phyloP scores from a whole-genome alignment of 306 rosid species.

The Oxytropis ochrocephala region DNA sequence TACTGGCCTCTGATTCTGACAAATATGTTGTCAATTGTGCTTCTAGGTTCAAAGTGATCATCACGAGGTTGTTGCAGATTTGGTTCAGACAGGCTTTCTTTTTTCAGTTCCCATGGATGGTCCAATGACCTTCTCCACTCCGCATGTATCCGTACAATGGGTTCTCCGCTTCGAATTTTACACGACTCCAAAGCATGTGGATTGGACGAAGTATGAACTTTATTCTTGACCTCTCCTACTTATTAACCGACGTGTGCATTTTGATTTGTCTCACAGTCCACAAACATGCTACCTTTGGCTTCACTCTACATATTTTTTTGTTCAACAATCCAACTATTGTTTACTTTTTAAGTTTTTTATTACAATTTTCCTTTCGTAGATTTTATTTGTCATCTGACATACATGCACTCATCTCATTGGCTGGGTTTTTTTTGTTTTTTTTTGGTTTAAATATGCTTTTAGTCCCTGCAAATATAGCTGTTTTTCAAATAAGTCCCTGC shows the following conservation, averaged over 20 bases:
- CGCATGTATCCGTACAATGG: constrained; percentile 90
- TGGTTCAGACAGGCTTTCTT: constrained; percentile 93
- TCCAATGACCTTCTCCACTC: constrained; percentile 97
- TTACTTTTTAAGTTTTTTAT: too few species aligned
- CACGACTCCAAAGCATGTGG: constrained; percentile 80
- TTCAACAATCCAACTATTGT: too few species aligned
- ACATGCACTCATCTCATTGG: too few species aligned
- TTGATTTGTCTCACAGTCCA: too few species aligned
- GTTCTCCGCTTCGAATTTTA: constrained; percentile 93
- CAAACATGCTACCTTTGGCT: too few species aligned
- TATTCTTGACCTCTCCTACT: background rate
- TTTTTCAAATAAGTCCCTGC: too few species aligned
- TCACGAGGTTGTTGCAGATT: constrained; percentile 91
- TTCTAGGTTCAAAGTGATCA: constrained; percentile 95
- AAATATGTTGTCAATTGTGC: constrained; percentile 17
- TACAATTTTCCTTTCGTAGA: too few species aligned
- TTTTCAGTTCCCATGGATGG: constrained; percentile 98
- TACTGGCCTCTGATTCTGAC: constrained; percentile 13
- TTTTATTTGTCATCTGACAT: too few species aligned
- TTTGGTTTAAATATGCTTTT: too few species aligned
- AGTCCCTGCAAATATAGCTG: too few species aligned
- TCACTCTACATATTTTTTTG: too few species aligned
- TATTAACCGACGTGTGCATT: background rate
- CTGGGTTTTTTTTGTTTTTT: too few species aligned
- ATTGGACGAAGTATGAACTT: constrained; percentile 70